Evolutionary conservation across 108 stramenopile species (phyloP).

Genomic region (Pseudonitzschia multistriata): DNA sequence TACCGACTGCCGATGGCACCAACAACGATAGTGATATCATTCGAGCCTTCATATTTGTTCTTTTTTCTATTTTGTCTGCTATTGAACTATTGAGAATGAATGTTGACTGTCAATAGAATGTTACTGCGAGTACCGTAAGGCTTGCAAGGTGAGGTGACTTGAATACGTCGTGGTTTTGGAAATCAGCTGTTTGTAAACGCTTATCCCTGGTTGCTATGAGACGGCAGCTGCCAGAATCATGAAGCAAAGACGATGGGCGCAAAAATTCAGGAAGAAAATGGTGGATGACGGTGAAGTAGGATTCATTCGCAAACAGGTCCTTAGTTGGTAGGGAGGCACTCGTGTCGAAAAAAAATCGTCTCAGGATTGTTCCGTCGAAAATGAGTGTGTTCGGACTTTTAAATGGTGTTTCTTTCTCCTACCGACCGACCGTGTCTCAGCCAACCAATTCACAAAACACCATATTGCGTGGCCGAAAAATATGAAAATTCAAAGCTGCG

Average conservation of each 20-base stretch:
- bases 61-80: neutral
- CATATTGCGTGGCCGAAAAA: neutral
- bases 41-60: neutral
- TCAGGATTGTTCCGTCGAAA: neutral
- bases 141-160: neutral
- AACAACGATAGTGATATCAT: neutral
- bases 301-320: neutral
- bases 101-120: neutral
- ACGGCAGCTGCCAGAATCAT: neutral
- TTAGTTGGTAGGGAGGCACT: too few species aligned
- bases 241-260: neutral
- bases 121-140: neutral
- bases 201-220: neutral
- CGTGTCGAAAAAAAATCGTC: neutral
- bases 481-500: constrained; percentile 1
- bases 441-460: neutral
- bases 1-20: neutral
- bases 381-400: neutral
- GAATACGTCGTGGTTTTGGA: neutral
- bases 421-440: too few species aligned
- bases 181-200: neutral
- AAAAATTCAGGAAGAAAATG: neutral
- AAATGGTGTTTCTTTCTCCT: neutral
- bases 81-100: neutral
- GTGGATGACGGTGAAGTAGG: neutral